phyloP scores from a whole-genome alignment of 2,329 filamentous ascomycete genomes.

The Exserohilum turcica region DNA sequence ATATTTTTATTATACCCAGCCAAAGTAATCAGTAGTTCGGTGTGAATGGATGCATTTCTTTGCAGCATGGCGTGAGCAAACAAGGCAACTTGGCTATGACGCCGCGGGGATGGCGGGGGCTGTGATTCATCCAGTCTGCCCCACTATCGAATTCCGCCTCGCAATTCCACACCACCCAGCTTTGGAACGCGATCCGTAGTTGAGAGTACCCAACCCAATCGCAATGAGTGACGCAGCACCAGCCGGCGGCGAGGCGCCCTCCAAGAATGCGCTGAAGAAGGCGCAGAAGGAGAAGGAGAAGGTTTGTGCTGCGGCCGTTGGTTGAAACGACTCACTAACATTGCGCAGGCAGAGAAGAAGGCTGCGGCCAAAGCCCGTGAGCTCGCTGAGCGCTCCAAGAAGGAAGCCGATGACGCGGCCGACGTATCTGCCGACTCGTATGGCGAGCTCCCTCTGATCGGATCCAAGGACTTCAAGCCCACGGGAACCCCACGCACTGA shows the following conservation, averaged over 20 bases:
- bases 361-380: constrained; percentile 54
- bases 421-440: constrained; percentile 78
- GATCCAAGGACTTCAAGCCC: constrained; percentile 58
- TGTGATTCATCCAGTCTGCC: constrained; percentile 24
- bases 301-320: constrained; percentile 21
- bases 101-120: constrained; percentile 23
- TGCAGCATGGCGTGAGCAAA: not conserved
- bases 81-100: constrained; percentile 17
- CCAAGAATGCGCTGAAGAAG: constrained; percentile 52
- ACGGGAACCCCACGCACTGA: constrained; percentile 62
- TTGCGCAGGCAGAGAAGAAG: constrained; percentile 48
- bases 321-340: constrained; percentile 14
- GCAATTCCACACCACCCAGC: constrained; percentile 7
- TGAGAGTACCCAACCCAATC: not conserved
- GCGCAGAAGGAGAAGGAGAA: constrained; percentile 51
- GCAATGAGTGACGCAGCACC: constrained; percentile 42
- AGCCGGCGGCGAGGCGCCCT: constrained; percentile 36
- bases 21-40: constrained; percentile 9
- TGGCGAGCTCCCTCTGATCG: constrained; percentile 67
- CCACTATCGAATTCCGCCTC: constrained; percentile 18
- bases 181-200: constrained; percentile 1
- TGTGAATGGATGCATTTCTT: not conserved
- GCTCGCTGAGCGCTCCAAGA: constrained; percentile 53
- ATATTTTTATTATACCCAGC: constrained; percentile 14
- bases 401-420: constrained; percentile 70